A percentile compares a stretch with the other conserved stretches of the same genome.
Conservation (phyloP, 2,329 filamentous ascomycete genomes). For the Aspergillus bombycis region DNA sequence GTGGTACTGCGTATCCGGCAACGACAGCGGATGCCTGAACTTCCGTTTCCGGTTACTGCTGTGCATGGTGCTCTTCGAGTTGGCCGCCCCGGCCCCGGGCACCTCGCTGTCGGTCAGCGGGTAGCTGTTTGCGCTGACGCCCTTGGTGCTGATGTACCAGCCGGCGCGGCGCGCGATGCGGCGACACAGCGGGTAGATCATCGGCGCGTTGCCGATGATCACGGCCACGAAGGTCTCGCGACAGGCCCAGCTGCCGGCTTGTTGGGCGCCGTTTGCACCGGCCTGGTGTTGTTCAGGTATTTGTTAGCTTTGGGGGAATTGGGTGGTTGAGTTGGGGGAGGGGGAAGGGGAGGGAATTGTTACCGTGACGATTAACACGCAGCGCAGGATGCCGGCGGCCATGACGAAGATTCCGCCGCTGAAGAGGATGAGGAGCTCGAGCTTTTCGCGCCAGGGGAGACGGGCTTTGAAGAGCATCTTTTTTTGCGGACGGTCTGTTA, state of each 20-base stretch:
- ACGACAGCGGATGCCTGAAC: conserved; percentile 36
- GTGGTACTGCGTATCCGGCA: conserved; percentile 36
- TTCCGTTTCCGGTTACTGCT: conserved; percentile 17
- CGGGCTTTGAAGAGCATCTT: conserved; percentile 58
- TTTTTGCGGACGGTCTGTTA: not conserved
- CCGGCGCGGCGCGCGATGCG: conserved; percentile 30
- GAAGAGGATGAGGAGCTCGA: conserved; percentile 58
- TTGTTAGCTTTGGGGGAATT: not conserved
- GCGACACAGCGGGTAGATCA: conserved; percentile 44
- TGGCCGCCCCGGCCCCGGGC: not conserved
- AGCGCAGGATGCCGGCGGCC: conserved; percentile 57
- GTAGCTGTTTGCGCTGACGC: conserved; percentile 25
- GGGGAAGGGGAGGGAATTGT: not conserved
- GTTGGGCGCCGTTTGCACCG: conserved; percentile 42
- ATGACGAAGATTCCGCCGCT: conserved; percentile 60
- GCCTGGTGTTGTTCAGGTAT: conserved; percentile 21
- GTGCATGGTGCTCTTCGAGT: conserved; percentile 16
- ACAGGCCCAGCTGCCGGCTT: conserved; percentile 49
- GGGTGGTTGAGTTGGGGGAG: not conserved
- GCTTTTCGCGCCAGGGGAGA: conserved; percentile 54
- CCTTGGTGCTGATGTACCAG: conserved; percentile 26
- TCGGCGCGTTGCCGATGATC: conserved; percentile 47
- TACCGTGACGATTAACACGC: conserved; percentile 54
- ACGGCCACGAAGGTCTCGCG: conserved; percentile 52
- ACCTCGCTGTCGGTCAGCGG: conserved; percentile 25